A percentile compares a stretch with the other conserved stretches of the same genome.
phyloP scores from a whole-genome alignment of 306 rosid species.

The Prunus mume region DNA sequence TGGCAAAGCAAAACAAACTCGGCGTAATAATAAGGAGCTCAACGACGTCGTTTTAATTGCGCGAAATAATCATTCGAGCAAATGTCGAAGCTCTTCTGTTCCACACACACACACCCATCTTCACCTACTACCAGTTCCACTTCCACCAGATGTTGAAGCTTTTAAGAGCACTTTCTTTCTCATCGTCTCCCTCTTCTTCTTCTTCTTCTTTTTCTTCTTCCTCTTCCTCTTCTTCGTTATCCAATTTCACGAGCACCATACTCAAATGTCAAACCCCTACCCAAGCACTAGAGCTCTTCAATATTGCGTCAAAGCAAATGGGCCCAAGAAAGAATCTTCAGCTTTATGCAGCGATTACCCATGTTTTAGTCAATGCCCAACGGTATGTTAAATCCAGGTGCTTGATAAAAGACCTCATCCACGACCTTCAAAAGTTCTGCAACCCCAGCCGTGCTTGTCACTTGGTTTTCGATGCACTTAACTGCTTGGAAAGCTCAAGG shows the following conservation, averaged over 20 bases:
- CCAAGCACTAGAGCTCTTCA: conserved; percentile 40
- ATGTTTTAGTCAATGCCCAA: conserved; percentile 41
- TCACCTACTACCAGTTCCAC: conserved; percentile 3
- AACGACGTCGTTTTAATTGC: background rate
- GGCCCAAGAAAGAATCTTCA: conserved; percentile 22
- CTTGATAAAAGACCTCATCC: conserved; percentile 48
- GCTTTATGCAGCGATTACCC: conserved; percentile 37
- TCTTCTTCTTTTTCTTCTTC: conserved; percentile 5
- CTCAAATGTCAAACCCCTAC: conserved; percentile 29
- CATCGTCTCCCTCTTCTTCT: conserved; percentile 20
- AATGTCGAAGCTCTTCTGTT: conserved; percentile 30
- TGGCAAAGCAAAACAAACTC: background rate
- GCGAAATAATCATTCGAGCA: conserved; percentile 3
- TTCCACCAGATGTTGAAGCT: background rate
- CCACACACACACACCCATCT: conserved; percentile 3
- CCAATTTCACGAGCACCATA: conserved; percentile 22
- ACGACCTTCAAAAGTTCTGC: conserved; percentile 34
- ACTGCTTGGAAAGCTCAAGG: conserved; percentile 20
- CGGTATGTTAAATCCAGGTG: conserved; percentile 34
- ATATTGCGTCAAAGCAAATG: conserved; percentile 8
- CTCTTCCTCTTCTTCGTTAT: conserved; percentile 6
- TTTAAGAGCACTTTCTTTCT: conserved; percentile 5
- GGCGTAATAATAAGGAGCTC: background rate
- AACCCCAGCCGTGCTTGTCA: conserved; percentile 29
- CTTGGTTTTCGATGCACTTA: conserved; percentile 43